These are phyloP conservation scores for Paramecium biaurelia DNA, from an alignment of 73 alveolate species.

Conservation along the genomic window DNA sequence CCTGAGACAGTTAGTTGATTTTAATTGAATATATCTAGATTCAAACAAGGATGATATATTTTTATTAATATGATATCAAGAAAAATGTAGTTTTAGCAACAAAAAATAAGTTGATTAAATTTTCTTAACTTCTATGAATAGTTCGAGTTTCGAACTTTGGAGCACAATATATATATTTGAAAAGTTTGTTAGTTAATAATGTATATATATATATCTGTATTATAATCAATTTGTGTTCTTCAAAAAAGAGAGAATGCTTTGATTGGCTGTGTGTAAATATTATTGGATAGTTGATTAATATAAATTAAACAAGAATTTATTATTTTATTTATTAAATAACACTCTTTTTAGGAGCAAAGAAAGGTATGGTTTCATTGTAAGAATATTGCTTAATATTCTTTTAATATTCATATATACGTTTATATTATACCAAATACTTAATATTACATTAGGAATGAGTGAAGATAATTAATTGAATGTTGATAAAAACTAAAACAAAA, in stretches of 20 bases:
- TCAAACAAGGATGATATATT: background rate
- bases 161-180: background rate
- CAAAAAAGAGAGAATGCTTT: background rate
- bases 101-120: background rate
- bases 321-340: background rate
- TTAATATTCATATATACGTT: background rate
- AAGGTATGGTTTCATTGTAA: background rate
- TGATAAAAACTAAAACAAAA: conserved; percentile 46
- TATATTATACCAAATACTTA: background rate
- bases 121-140: background rate
- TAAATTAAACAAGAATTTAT: background rate
- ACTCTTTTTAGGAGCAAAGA: background rate
- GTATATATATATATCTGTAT: background rate
- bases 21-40: background rate
- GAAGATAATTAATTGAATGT: conserved; percentile 19
- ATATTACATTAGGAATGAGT: conserved; percentile 23
- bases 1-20: background rate
- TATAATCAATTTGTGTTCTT: background rate
- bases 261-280: background rate
- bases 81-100: background rate
- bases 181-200: background rate
- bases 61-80: background rate
- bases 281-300: background rate
- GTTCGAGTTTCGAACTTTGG: background rate
- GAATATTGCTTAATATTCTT: background rate